Conservation (phyloP, 305 asterid species). For the Coffea humblotiana region DNA sequence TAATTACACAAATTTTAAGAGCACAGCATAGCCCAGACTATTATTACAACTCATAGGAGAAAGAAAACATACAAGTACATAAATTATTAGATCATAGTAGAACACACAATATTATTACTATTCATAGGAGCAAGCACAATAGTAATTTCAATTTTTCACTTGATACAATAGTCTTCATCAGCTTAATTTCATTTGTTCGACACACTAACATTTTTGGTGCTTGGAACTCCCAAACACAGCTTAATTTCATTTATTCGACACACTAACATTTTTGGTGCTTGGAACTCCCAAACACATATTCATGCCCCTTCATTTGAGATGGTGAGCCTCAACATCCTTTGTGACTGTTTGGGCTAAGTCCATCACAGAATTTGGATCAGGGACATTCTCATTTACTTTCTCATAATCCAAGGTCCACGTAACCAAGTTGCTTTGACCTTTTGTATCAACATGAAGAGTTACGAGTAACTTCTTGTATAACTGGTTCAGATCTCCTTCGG, state of each 20-base stretch:
- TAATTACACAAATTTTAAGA: no score
- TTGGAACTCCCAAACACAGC: neutral
- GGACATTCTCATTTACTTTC: slow-evolving; percentile 1
- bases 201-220: neutral
- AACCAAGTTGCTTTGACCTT: slow-evolving; percentile 20
- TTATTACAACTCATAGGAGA: no score
- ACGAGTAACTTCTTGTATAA: slow-evolving; percentile 15
- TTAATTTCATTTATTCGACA: neutral
- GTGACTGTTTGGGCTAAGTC: slow-evolving; percentile 4
- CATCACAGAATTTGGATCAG: slow-evolving; percentile 21
- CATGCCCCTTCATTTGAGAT: slow-evolving; percentile 10
- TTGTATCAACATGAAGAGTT: slow-evolving; percentile 22
- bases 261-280: neutral
- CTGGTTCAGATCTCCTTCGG: slow-evolving; percentile 23
- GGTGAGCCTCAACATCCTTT: slow-evolving; percentile 23
- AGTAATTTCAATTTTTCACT: neutral
- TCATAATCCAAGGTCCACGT: slow-evolving; percentile 27
- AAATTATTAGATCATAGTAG: neutral
- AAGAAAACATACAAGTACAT: no score
- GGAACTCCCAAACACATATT: neutral
- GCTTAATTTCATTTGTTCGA: neutral
- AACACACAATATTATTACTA: neutral
- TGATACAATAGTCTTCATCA: neutral
- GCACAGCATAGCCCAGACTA: no score
- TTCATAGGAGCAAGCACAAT: neutral